Base-by-base conservation (phyloP, 2,329 filamentous ascomycete genomes). In the Lachnum nothofagi region DNA sequence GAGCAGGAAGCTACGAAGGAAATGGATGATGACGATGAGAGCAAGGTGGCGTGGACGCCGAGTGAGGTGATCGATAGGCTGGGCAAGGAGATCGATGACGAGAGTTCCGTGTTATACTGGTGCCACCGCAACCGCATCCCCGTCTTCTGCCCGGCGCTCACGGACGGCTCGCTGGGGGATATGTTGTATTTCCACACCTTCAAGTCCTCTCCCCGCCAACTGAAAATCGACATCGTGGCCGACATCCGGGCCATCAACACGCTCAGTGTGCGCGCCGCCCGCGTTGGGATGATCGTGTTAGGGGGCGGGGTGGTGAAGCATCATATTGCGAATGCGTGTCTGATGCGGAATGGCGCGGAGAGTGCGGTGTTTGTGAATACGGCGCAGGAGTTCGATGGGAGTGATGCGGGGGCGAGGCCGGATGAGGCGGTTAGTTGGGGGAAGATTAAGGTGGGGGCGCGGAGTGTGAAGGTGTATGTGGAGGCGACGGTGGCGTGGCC, bases 151-250 rank as follows among this genome's bases (percentile, higher is more conserved):
- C 93, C 93, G 0, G 93, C 93, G 5, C 73, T 98, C 60, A 98
- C 93, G 0, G 93, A 98, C 64, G 93, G 93, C 16, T 95, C 88
- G 60, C 71, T 98, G 17, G 93, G 93, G 4, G 93, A 98, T 68
- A 98, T 98, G 93, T 76, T 98, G 34, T 97, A 96, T 71, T 97
- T 98, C 68, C 91, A 98, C 72, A 95, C 91, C 1, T 98, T 90
- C 79, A 93, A 91, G 67, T 72, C 88, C 0, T 91, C 88, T 2
- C 91, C 91, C 3, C 72, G 74, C 52, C 86, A 91, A 67, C 76
- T 98, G 35, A 82, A 84, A 48, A 81, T 96, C 52, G 93, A 97
- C 66, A 89, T 97, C 50, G 88, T 96, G 19, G 87, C 94, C 63
- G 93, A 98, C 63, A 93, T 98, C 53, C 83, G 93, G 17, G 83